Evolutionary conservation across 768 basidiomycete species (phyloP), one percentile per base, ranked within the genome.

Genomic region (Fomitopsis serialis): DNA sequence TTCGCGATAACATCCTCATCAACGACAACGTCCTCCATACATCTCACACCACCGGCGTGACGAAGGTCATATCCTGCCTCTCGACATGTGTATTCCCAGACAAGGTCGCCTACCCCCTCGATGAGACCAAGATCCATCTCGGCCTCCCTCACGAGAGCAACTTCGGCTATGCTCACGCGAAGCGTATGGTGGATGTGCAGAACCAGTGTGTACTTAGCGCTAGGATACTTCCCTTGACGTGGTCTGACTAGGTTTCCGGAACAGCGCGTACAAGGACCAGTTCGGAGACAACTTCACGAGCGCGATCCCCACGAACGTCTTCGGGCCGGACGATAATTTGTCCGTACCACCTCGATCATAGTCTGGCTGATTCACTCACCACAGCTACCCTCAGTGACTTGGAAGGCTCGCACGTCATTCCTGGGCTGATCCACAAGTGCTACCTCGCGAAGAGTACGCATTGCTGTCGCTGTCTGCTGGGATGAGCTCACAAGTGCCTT

Each of bases 41-140:
- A 27, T 75, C 92, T 8, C 78, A 91, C 65, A 74, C 82, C 58
- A 72, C 77, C 63, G 75, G 81, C 47, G 78, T 78, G 23, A 59
- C 78, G 57, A 98, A 97, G 70, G 78, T 96, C 61, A 87, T 98
- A 53, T 97, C 95, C 11, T 98, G 95, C 65, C 82, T 98, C 40
- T 97, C 95, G 9, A 98, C 95, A 42, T 98, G 95, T 66, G 92
- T 98, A 43, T 98, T 95, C 76, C 95, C 95, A 0, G 95, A 98
- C 70, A 88, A 93, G 68, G 93, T 95, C 58, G 78, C 83, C 50
- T 96, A 95, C 68, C 96, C 95, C 15, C 80, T 98, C 25, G 89
- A 92, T 60, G 95, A 98, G 72, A 81, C 78, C 61, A 95, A 94
- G 72, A 86, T 98, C 54, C 96, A 98, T 70, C 77, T 78, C 35